Evolutionary conservation across 2,329 filamentous ascomycete species (phyloP).

Genomic region (Basipetospora chlamydospora): DNA sequence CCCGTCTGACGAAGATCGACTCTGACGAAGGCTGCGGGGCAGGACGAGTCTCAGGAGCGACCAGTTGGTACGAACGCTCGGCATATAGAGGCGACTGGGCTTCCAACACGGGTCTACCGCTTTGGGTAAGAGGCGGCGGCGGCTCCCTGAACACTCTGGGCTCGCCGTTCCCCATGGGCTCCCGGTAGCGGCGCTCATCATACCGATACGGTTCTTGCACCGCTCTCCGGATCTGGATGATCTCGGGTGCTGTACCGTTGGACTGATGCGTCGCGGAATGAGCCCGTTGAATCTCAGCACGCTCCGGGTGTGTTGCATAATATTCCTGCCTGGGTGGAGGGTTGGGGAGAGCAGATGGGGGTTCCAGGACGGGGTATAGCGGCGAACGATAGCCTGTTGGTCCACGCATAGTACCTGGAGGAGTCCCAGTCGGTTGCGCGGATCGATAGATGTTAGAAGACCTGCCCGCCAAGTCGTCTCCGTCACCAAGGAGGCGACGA

Average conservation of each 20-base stretch:
- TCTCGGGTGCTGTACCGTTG: too few relatives aligned
- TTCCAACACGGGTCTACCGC: too few relatives aligned
- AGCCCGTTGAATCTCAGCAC: not conserved
- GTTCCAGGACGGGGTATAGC: not conserved
- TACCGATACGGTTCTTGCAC: not conserved
- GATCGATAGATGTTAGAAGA: too few relatives aligned
- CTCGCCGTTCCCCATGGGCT: too few relatives aligned
- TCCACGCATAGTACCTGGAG: too few relatives aligned
- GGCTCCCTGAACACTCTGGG: too few relatives aligned
- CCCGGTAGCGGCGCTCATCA: not conserved
- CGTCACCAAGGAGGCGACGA: constrained; percentile 1
- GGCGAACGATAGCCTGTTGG: too few relatives aligned
- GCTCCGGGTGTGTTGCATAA: not conserved
- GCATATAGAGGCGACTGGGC: not conserved
- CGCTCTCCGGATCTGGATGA: not conserved
- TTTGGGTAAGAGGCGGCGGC: too few relatives aligned
- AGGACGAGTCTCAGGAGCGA: not conserved
- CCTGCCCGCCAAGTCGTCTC: not conserved
- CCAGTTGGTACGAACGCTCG: not conserved
- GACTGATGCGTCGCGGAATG: too few relatives aligned
- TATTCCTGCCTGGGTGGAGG: not conserved
- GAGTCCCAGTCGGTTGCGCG: too few relatives aligned
- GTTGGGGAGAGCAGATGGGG: not conserved
- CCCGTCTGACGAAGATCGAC: constrained; percentile 2
- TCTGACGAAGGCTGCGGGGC: not conserved